These are phyloP conservation scores for Daldinia bambusicola DNA, from an alignment of 495 filamentous ascomycete genomes.

Conservation along the genomic window DNA sequence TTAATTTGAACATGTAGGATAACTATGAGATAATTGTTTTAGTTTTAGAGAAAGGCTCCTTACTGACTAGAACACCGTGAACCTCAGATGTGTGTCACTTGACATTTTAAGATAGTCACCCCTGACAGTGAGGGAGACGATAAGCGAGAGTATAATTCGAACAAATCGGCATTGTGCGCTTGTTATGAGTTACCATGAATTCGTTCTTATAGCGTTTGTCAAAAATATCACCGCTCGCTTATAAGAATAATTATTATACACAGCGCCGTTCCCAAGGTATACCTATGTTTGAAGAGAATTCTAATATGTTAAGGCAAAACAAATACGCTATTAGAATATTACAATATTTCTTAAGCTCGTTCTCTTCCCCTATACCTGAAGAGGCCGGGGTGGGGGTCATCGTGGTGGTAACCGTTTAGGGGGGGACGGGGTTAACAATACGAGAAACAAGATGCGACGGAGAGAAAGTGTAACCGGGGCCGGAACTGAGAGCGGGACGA, in stretches of 20 bases:
- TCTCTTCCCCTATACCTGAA: neutral
- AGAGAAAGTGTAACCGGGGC: neutral
- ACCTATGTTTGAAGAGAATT: neutral
- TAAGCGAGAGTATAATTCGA: neutral
- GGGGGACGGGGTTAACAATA: neutral
- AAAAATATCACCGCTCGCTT: too few species aligned
- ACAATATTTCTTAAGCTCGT: neutral
- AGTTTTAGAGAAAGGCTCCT: neutral
- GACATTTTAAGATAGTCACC: neutral
- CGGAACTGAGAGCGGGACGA: slow-evolving; percentile 11
- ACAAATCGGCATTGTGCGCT: too few species aligned
- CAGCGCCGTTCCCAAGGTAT: too few species aligned
- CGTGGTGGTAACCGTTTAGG: neutral
- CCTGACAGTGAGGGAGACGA: neutral
- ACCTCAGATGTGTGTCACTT: neutral
- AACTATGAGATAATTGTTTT: neutral
- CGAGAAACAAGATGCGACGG: slow-evolving; percentile 10
- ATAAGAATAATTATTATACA: too few species aligned
- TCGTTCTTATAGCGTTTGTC: too few species aligned
- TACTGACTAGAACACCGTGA: neutral
- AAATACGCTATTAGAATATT: neutral
- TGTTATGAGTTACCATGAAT: too few species aligned
- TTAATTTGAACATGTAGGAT: neutral
- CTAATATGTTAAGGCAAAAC: neutral
- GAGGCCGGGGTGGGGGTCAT: neutral